These are phyloP conservation scores for Petunia secreta DNA, from an alignment of 257 asterid genomes.

Conservation along the genomic window DNA sequence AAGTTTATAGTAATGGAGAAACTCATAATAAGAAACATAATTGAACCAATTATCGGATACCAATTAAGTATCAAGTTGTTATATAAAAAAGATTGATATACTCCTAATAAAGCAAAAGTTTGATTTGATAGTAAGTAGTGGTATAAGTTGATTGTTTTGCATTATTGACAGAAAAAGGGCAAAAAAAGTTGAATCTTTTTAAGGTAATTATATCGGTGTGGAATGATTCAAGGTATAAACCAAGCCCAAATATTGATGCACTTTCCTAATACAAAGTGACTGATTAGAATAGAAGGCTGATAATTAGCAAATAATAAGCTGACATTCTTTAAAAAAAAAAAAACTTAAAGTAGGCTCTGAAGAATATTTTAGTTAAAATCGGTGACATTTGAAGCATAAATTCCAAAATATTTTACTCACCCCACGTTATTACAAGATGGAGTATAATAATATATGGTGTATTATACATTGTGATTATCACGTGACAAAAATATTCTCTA, in stretches of 20 bases:
- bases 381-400: not conserved
- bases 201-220: not conserved
- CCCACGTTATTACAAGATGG: too few species aligned
- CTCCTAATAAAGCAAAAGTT: not conserved
- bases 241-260: not conserved
- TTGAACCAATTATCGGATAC: too few species aligned
- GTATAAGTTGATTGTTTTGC: constrained; percentile 18
- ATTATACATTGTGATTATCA: too few species aligned
- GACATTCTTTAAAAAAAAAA: not conserved
- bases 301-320: constrained; percentile 18
- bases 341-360: not conserved
- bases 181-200: not conserved
- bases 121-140: not conserved
- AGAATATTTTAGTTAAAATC: not conserved
- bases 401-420: not conserved
- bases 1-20: too few species aligned
- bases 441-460: too few species aligned
- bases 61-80: too few species aligned
- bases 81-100: too few species aligned
- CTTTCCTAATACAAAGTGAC: not conserved
- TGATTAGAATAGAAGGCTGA: not conserved
- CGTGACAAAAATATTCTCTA: too few species aligned
- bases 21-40: too few species aligned
- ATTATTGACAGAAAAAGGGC: not conserved
- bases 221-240: not conserved